Base-by-base conservation (phyloP, 805 yeast genomes). In the Saccharomycopsis schoenii region DNA sequence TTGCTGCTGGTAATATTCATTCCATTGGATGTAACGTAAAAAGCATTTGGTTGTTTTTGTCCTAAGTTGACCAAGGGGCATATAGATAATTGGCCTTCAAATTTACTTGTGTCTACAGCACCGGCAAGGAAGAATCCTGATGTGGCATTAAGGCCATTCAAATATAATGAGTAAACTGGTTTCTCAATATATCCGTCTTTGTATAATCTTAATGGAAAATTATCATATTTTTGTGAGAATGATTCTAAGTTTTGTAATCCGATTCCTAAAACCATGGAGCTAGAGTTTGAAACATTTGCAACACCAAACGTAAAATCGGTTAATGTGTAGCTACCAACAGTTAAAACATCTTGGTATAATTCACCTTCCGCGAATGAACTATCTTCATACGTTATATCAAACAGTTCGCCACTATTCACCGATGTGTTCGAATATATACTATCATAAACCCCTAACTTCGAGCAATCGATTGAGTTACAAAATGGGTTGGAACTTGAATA, bases 201-300 rank as follows among this genome's bases (percentile, higher is more conserved):
- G 62, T 72, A 74, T 67, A 72, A 70, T 60, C 65, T 62, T 39
- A 65, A 59, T 11, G 80, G 71, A 19, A 70, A 66, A 55, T 67
- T 69, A 17, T 59, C 65, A 55, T 71, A 69, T 17, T 3, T 14
- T n/a, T 24, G 21, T 36, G 24, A 34, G 11, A 37, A 50, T 19
- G 81, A 75, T 71, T 90, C 96, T 60, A 87, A 76, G 12, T 83
- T 86, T 4, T 81, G 72, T 58, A 86, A 76, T 8, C 94, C 93
- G 64, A 88, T 83, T 25, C 92, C 91, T 41, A 88, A 71, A 25
- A 89, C 93, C 61, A 94, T 91, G 9, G 55, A 29, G 19, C 55
- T 25, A n/a, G 62, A 57, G 36, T 62, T 68, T n/a, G 55, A 50
- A 2, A 24, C 55, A 14, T 47, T 39, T 19, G 65, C 65, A n/a